These are phyloP conservation scores for Sphagnurus paluster DNA, from an alignment of 1,284 basidiomycete genomes.

Conservation along the genomic window DNA sequence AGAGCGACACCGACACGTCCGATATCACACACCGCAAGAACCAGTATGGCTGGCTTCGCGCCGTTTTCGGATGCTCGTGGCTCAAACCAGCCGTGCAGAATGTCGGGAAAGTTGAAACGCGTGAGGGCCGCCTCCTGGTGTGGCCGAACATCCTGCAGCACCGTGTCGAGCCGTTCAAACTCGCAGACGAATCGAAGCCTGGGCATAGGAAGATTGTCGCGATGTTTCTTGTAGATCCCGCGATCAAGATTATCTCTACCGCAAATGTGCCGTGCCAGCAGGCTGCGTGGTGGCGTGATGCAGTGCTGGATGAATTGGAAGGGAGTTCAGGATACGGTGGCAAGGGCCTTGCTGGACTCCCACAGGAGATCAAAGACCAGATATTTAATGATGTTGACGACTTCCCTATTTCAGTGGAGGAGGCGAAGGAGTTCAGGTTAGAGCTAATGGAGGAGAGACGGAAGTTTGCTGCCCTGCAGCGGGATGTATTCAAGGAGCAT, in stretches of 20 bases:
- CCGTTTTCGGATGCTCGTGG: slow-evolving; percentile 22
- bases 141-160: slow-evolving; percentile 48
- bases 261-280: slow-evolving; percentile 42
- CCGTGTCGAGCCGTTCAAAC: slow-evolving; percentile 39
- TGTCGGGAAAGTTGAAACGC: slow-evolving; percentile 32
- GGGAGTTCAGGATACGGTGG: too few species aligned
- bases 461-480: slow-evolving; percentile 2
- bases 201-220: slow-evolving; percentile 45
- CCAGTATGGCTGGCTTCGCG: slow-evolving; percentile 26
- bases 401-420: slow-evolving; percentile 23
- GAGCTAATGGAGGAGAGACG: slow-evolving; percentile 32
- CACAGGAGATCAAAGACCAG: slow-evolving; percentile 22
- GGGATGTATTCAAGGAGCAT: slow-evolving; percentile 1
- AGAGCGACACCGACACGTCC: slow-evolving; percentile 1
- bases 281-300: slow-evolving; percentile 27
- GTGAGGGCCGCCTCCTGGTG: slow-evolving; percentile 32
- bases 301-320: neutral
- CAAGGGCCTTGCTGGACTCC: slow-evolving; percentile 13
- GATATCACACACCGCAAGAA: slow-evolving; percentile 20
- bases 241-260: slow-evolving; percentile 29
- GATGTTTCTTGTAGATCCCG: slow-evolving; percentile 44
- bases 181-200: slow-evolving; percentile 36
- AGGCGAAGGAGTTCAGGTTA: slow-evolving; percentile 28
- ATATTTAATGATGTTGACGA: slow-evolving; percentile 23
- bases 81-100: slow-evolving; percentile 22